These are phyloP conservation scores for Diaporthe sp. DNA, from an alignment of 2,329 filamentous ascomycete genomes.

Conservation along the genomic window DNA sequence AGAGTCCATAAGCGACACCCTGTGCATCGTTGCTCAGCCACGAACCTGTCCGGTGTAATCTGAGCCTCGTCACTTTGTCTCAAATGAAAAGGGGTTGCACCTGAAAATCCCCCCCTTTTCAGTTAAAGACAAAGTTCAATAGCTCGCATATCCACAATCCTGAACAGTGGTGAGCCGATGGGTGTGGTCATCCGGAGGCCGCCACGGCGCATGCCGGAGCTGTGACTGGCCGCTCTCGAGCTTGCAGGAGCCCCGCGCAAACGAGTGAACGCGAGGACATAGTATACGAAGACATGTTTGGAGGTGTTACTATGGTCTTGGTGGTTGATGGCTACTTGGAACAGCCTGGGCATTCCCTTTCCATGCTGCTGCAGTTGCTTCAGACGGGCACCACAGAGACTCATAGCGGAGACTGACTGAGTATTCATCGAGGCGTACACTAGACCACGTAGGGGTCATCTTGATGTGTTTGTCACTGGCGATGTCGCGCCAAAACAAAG, in stretches of 20 bases:
- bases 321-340: background rate
- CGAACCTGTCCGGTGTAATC: background rate
- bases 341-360: no score
- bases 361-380: background rate
- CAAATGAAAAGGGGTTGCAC: background rate
- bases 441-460: background rate
- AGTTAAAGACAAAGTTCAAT: background rate
- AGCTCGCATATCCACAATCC: background rate
- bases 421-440: background rate
- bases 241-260: background rate
- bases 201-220: background rate
- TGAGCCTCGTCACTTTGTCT: background rate
- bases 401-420: rapidly evolving
- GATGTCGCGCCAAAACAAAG: background rate
- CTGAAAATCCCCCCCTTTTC: no score
- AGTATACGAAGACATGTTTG: no score
- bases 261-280: no score
- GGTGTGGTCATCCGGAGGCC: background rate
- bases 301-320: background rate
- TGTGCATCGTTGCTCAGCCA: background rate
- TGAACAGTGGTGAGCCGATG: background rate
- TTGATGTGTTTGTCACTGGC: background rate
- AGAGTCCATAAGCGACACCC: background rate
- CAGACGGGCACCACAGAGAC: no score
- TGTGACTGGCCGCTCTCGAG: background rate